phyloP scores from a whole-genome alignment of 495 filamentous ascomycete genomes.

The Hyphodiscus hymeniophilus region DNA sequence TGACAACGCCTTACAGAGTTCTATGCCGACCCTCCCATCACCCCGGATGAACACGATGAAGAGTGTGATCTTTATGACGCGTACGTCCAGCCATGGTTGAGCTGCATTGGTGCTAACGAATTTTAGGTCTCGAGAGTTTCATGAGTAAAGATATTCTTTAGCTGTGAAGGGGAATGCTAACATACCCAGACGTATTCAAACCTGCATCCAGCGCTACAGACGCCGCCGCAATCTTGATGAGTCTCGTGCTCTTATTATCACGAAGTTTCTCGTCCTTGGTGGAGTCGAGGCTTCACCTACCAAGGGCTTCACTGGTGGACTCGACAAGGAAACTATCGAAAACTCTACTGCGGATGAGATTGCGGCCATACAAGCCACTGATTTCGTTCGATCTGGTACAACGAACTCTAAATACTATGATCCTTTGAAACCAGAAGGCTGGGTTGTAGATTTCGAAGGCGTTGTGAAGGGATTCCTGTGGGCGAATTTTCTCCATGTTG shows the following conservation, averaged over 20 bases:
- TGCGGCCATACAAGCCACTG: conserved; percentile 49
- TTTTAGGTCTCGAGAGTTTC: conserved; percentile 26
- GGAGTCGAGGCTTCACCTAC: conserved; percentile 52
- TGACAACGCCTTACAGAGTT: conserved; percentile 39
- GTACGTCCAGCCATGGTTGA: conserved; percentile 28
- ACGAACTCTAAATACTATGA: conserved; percentile 33
- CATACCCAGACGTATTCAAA: conserved; percentile 62
- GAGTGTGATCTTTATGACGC: conserved; percentile 51
- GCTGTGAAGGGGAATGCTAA: background rate
- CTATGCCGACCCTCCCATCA: conserved; percentile 70
- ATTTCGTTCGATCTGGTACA: conserved; percentile 39
- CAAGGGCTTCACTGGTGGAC: conserved; percentile 58
- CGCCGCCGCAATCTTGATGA: conserved; percentile 63
- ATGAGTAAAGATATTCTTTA: no score
- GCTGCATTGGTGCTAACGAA: background rate
- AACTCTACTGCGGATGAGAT: conserved; percentile 50
- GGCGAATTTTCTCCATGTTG: conserved; percentile 22
- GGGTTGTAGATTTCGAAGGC: conserved; percentile 72
- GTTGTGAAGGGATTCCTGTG: conserved; percentile 75
- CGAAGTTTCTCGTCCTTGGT: conserved; percentile 74
- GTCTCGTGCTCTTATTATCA: conserved; percentile 55
- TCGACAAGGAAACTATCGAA: conserved; percentile 42
- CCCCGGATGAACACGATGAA: conserved; percentile 51
- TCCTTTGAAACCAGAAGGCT: conserved; percentile 36
- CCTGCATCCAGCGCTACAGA: conserved; percentile 75